Evolutionary conservation across 345 rosid genomes (phyloP).

Genomic region (Gossypium mustelinum): DNA sequence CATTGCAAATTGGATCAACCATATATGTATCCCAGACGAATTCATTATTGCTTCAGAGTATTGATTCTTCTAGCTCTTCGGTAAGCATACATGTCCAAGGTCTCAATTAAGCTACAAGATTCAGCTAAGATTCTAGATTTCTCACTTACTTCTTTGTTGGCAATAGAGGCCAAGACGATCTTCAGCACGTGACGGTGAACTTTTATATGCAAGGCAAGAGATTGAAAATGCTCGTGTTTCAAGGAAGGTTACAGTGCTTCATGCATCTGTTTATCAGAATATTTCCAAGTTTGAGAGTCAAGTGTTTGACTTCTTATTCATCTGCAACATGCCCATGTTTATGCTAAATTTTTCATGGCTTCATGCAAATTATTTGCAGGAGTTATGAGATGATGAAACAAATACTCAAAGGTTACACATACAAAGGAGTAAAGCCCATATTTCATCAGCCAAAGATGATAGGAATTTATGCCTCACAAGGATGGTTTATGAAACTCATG

Average conservation of each 20-base stretch:
- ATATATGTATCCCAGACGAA: conserved; percentile 60
- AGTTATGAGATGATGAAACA: conserved; percentile 80
- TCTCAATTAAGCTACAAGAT: conserved; percentile 13
- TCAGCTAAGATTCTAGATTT: conserved; percentile 10
- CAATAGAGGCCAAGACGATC: conserved; percentile 48
- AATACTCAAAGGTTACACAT: conserved; percentile 63
- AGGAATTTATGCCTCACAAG: conserved; percentile 88
- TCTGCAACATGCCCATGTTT: neutral
- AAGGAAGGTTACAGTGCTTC: conserved; percentile 30
- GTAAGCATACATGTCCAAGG: conserved; percentile 35
- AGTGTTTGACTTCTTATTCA: neutral
- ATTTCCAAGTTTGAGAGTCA: conserved; percentile 65
- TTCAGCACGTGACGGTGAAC: conserved; percentile 56
- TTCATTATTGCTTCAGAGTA: conserved; percentile 37
- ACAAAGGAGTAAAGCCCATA: conserved; percentile 71
- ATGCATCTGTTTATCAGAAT: conserved; percentile 55
- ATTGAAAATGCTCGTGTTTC: conserved; percentile 52
- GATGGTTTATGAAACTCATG: conserved; percentile 90
- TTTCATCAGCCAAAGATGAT: conserved; percentile 65
- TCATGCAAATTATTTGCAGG: conserved; percentile 34
- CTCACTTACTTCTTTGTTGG: conserved; percentile 21
- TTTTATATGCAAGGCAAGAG: conserved; percentile 45
- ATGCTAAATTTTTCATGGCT: conserved; percentile 10
- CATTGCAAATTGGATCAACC: conserved; percentile 22
- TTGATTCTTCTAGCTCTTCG: conserved; percentile 37